These are phyloP conservation scores for Wallemia ichthyophaga DNA, from an alignment of 1,284 basidiomycete genomes.

Conservation along the genomic window DNA sequence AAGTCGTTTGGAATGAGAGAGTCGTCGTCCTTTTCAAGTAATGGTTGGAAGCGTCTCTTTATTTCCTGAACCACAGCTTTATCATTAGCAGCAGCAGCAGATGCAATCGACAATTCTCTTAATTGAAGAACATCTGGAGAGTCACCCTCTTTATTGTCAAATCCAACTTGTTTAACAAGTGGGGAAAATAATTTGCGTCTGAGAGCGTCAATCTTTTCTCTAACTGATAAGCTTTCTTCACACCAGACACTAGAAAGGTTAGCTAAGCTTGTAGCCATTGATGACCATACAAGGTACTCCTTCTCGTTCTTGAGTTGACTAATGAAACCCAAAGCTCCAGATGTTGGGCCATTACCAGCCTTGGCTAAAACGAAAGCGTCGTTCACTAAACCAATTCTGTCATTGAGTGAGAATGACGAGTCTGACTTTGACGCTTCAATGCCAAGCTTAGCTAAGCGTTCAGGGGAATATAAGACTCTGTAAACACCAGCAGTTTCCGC, in stretches of 20 bases:
- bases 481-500: constrained; percentile 67
- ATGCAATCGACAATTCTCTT: constrained; percentile 38
- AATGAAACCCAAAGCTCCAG: constrained; percentile 41
- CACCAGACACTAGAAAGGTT: constrained; percentile 47
- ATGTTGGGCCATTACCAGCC: constrained; percentile 44
- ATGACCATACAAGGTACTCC: constrained; percentile 53
- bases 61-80: constrained; percentile 35
- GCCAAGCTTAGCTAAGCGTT: constrained; percentile 48
- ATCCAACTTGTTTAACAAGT: constrained; percentile 47
- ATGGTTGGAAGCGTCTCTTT: constrained; percentile 37
- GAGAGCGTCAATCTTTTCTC: constrained; percentile 31
- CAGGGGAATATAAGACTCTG: constrained; percentile 60
- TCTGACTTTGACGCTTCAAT: constrained; percentile 35
- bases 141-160: constrained; percentile 38
- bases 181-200: constrained; percentile 29
- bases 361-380: constrained; percentile 52
- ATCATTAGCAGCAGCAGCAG: constrained; percentile 23
- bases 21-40: constrained; percentile 41
- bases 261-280: constrained; percentile 27
- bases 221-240: constrained; percentile 36
- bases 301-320: constrained; percentile 35
- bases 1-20: constrained; percentile 33
- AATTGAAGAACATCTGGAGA: constrained; percentile 39
- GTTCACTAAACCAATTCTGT: constrained; percentile 57
- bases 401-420: constrained; percentile 42